Evolutionary conservation across 1,284 basidiomycete genomes (phyloP).

Genomic region (Ganoderma sinense): DNA sequence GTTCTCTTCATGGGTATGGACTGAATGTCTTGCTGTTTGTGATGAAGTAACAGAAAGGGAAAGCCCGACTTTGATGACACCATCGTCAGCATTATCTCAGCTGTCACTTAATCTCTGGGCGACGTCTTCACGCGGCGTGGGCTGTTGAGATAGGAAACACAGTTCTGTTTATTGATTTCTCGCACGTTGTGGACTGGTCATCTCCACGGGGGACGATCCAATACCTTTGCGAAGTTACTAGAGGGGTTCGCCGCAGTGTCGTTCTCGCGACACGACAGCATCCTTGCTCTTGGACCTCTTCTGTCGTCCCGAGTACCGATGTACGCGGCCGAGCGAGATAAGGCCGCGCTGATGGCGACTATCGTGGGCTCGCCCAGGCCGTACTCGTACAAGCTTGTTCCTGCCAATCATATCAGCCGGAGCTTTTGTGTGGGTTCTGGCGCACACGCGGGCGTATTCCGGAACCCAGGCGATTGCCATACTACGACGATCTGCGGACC

Average conservation of each 20-base stretch:
- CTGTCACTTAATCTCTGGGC: neutral
- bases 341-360: slow-evolving; percentile 21
- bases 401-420: slow-evolving; percentile 30
- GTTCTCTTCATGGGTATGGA: neutral
- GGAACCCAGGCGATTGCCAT: slow-evolving; percentile 28
- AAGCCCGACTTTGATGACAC: neutral
- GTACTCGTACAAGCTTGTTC: slow-evolving; percentile 23
- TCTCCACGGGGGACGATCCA: neutral
- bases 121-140: neutral
- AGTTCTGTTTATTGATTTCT: neutral
- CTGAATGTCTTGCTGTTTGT: neutral
- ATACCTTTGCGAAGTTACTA: neutral
- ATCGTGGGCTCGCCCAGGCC: slow-evolving; percentile 21
- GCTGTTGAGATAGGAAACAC: neutral
- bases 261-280: slow-evolving; percentile 18
- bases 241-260: neutral
- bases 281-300: slow-evolving; percentile 22
- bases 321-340: slow-evolving; percentile 21
- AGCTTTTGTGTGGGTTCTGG: slow-evolving; percentile 13
- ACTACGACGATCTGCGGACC: slow-evolving; percentile 28
- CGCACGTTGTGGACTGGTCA: neutral
- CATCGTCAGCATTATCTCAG: neutral
- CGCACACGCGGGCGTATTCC: slow-evolving; percentile 27
- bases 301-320: slow-evolving; percentile 26
- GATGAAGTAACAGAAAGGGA: neutral